phyloP scores from a whole-genome alignment of 768 basidiomycete genomes.

The Clitopilus hobsonii region DNA sequence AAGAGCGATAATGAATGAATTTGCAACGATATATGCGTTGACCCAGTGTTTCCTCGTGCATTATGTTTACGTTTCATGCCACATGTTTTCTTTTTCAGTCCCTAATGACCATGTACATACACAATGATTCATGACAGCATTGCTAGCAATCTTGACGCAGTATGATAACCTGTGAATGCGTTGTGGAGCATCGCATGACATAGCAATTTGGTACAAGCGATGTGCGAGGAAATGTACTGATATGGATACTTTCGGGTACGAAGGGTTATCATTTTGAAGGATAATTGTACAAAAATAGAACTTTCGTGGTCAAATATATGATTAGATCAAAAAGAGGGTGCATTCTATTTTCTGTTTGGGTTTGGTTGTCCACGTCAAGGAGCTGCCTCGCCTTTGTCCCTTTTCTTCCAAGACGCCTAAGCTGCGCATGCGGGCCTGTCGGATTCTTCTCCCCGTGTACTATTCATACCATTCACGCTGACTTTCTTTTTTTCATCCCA shows the following conservation, averaged over 20 bases:
- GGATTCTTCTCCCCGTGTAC: slow-evolving; percentile 1
- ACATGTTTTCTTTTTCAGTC: neutral
- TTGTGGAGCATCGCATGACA: neutral
- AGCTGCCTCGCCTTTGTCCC: neutral
- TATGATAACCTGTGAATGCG: neutral
- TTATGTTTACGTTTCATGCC: neutral
- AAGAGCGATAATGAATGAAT: neutral
- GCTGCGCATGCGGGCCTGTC: slow-evolving; percentile 1
- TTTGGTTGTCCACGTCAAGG: slow-evolving; percentile 1
- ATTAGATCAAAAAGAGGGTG: neutral
- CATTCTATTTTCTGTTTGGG: neutral
- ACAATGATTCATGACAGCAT: neutral
- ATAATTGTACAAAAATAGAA: neutral
- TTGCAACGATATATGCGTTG: neutral
- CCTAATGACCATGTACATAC: neutral
- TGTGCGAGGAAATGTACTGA: neutral
- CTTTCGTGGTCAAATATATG: neutral
- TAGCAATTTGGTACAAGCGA: neutral
- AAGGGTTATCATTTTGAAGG: neutral
- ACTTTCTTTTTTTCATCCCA: neutral
- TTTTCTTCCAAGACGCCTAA: neutral
- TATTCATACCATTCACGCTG: slow-evolving; percentile 1
- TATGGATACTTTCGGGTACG: neutral
- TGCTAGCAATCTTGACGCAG: neutral
- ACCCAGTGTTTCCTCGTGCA: neutral